Base-by-base conservation (phyloP, 768 basidiomycete genomes). In the Boletus sensibilis region DNA sequence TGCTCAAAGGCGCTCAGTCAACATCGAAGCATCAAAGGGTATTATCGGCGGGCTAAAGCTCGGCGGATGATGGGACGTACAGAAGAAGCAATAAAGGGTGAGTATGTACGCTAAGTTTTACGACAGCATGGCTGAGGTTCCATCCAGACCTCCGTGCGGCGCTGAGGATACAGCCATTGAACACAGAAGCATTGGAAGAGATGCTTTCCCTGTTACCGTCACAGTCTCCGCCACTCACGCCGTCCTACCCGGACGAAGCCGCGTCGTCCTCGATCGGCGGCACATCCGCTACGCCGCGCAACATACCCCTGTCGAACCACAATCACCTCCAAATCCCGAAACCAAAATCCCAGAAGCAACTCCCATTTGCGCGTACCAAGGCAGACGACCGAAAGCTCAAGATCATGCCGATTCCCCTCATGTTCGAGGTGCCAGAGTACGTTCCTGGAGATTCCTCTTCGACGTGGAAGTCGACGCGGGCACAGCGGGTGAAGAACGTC, bases 31-130 rank as follows among this genome's bases (percentile, higher is more conserved):
- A 80, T 81, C 52, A 90, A 90, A 61, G 88, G 84, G 1, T 79
- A 85, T 56, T 91, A 80, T 68, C 80, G 88, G 21, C 81, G 88
- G 16, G 87, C 86, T 2, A 83, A 82, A 41, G 87, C 88, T 0
- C 76, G 85, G 42, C 80, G 76, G 60, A 86, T 87, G 80, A 76
- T 83, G 41, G 80, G 78, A 4, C 76, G 75, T 38, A 68, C 70
- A 2, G 78, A 82, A 20, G 87, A 83, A 12, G 87, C 88, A 3
- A 78, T 83, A 35, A 79, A 79, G 75, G 86, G 86, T 85, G 61
- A 20, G 62, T 48, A 12, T 27, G 13, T 34, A 20, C 8, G 21
- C 34, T 23, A 16, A 6, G 23, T 33, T n/a, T 21, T 20, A 14
- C 16, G 34, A 23, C n/a, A 12, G n/a, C 16, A 16, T 21, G 37